Percentiles rank a stretch among this genome's conserved stretches.
phyloP scores from a whole-genome alignment of 768 basidiomycete species.

The Artomyces pyxidatus region DNA sequence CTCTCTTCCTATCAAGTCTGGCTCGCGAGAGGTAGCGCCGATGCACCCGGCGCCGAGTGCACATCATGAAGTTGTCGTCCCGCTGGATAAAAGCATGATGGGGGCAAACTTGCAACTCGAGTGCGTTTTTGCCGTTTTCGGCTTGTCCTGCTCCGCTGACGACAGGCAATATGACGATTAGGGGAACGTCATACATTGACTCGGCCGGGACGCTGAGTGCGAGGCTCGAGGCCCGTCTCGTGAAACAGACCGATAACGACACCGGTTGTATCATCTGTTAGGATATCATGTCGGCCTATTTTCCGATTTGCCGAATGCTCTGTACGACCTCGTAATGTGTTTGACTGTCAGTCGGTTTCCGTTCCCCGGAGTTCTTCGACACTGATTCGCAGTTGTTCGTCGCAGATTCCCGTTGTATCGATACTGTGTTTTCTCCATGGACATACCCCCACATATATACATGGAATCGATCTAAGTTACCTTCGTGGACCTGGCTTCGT shows the following conservation, averaged over 20 bases:
- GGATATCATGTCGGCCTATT: too few species aligned
- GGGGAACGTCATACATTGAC: slow-evolving; percentile 18
- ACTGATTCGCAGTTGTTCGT: too few species aligned
- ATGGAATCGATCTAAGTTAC: too few species aligned
- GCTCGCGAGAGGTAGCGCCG: slow-evolving; percentile 22
- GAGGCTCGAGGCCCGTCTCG: slow-evolving; percentile 18
- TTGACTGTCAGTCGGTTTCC: too few species aligned
- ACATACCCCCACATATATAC: too few species aligned
- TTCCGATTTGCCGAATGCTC: too few species aligned
- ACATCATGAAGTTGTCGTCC: slow-evolving; percentile 26
- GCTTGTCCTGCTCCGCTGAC: background rate
- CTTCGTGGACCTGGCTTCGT: too few species aligned
- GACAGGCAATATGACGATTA: background rate
- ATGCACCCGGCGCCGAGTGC: slow-evolving; percentile 1
- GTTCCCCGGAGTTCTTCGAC: too few species aligned
- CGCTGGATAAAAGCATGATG: slow-evolving; percentile 32
- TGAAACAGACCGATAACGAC: slow-evolving; percentile 12
- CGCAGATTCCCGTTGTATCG: too few species aligned
- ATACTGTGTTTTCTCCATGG: too few species aligned
- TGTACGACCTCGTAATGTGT: too few species aligned
- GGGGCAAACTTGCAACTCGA: slow-evolving; percentile 43
- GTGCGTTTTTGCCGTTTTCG: too few species aligned
- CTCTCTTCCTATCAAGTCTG: slow-evolving; percentile 30
- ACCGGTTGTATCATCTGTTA: slow-evolving; percentile 18
- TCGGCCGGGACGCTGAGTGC: slow-evolving; percentile 18